Evolutionary conservation across 805 yeast species (phyloP).

Genomic region (Saturnispora saitoi): DNA sequence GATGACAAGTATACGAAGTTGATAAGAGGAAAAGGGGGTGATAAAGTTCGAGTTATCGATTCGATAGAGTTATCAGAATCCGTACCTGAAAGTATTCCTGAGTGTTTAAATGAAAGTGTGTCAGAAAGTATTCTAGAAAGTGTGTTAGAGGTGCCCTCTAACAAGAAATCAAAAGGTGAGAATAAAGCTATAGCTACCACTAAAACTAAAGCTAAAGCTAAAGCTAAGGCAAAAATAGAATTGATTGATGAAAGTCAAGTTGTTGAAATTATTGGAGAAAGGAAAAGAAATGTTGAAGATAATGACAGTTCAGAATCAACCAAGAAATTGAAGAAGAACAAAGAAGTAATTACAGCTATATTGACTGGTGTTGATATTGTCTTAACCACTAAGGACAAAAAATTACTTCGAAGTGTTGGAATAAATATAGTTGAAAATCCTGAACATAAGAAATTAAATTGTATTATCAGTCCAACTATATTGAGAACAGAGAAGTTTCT

Average conservation of each 20-base stretch:
- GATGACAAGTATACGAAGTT: constrained; percentile 39
- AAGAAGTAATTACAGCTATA: constrained; percentile 34
- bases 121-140: too few relatives aligned
- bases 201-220: background rate
- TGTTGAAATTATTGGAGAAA: background rate
- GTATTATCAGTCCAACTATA: constrained; percentile 72
- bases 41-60: constrained; percentile 42
- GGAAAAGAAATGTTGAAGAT: background rate
- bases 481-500: constrained; percentile 83
- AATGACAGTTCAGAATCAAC: background rate
- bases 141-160: background rate
- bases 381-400: constrained; percentile 35
- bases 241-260: background rate
- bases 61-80: background rate
- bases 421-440: constrained; percentile 38
- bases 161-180: background rate
- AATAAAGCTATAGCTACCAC: too few relatives aligned
- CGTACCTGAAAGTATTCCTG: background rate
- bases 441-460: constrained; percentile 32
- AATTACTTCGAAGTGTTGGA: constrained; percentile 44
- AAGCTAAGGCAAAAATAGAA: background rate
- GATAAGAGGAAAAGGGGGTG: constrained; percentile 27
- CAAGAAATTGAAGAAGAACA: background rate
- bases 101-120: too few relatives aligned
- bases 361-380: constrained; percentile 58